These are phyloP conservation scores for Saturnispora zaruensis DNA, from an alignment of 805 yeast genomes.

Conservation along the genomic window DNA sequence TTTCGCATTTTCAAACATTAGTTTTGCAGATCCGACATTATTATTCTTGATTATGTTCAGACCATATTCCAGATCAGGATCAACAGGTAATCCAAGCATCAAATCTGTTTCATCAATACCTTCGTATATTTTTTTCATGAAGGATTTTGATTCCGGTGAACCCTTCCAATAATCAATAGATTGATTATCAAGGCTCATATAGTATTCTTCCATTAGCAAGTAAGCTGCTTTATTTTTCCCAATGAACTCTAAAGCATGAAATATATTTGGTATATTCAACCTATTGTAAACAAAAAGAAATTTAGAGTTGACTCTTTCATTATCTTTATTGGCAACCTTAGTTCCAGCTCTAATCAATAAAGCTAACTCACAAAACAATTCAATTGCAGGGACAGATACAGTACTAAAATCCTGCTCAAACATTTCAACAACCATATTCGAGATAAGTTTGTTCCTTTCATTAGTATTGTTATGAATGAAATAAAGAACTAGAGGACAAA, in stretches of 20 bases:
- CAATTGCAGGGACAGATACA: constrained; percentile 13
- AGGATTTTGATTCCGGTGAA: constrained; percentile 5
- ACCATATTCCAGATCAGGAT: constrained; percentile 46
- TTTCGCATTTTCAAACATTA: constrained; percentile 48
- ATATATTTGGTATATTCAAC: constrained; percentile 27
- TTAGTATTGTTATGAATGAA: constrained; percentile 18
- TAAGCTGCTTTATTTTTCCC: constrained; percentile 35
- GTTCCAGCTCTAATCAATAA: constrained; percentile 36
- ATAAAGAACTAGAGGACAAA: constrained; percentile 25
- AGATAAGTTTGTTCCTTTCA: constrained; percentile 16
- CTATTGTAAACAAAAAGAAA: constrained; percentile 26
- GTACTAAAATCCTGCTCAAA: constrained; percentile 14
- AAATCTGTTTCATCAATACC: constrained; percentile 56
- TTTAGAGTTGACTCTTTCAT: constrained; percentile 10
- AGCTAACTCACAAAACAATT: constrained; percentile 25
- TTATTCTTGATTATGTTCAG: constrained; percentile 33
- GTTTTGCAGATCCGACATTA: constrained; percentile 18
- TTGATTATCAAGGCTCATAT: constrained; percentile 12
- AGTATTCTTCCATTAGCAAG: constrained; percentile 40
- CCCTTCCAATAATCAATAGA: not conserved
- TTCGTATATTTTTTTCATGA: constrained; percentile 35
- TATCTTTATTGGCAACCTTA: constrained; percentile 15
- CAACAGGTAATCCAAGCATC: constrained; percentile 54
- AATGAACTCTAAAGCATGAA: constrained; percentile 27
- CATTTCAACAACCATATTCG: constrained; percentile 18